These are phyloP conservation scores for Tagetes patula DNA, from an alignment of 129 eudicot genomes.

Conservation along the genomic window DNA sequence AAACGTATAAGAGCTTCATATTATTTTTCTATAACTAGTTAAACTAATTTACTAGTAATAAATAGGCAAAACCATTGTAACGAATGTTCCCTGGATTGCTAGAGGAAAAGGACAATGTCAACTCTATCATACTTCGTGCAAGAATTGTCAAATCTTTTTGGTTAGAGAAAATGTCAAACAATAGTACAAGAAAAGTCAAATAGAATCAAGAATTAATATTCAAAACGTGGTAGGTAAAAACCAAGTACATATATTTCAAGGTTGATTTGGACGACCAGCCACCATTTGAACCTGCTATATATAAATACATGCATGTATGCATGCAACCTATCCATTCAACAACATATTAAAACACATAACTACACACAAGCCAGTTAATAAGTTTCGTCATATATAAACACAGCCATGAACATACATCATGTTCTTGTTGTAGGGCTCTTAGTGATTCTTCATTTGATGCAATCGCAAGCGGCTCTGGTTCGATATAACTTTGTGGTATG, in stretches of 20 bases:
- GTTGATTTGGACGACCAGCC: neutral
- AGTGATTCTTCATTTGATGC: constrained; percentile 4
- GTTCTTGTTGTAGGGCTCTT: constrained; percentile 20
- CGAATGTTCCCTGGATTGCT: neutral
- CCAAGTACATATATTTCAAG: neutral
- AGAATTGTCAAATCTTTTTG: neutral
- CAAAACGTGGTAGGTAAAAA: neutral
- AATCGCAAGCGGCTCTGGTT: constrained; percentile 24
- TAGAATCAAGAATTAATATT: too few species aligned
- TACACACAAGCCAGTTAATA: neutral
- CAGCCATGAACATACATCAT: constrained; percentile 18
- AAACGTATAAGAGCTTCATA: too few species aligned
- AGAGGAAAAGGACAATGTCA: neutral
- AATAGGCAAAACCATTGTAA: neutral
- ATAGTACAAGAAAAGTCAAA: too few species aligned
- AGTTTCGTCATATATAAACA: neutral
- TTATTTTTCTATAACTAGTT: too few species aligned
- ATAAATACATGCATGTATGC: neutral
- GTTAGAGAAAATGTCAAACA: too few species aligned
- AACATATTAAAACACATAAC: too few species aligned
- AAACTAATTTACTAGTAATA: too few species aligned
- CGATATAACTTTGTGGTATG: constrained; percentile 22
- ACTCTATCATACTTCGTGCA: neutral
- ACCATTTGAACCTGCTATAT: neutral
- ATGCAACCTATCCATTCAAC: neutral